Evolutionary conservation across 2,329 filamentous ascomycete species (phyloP).

Genomic region (Cercospora canescens): DNA sequence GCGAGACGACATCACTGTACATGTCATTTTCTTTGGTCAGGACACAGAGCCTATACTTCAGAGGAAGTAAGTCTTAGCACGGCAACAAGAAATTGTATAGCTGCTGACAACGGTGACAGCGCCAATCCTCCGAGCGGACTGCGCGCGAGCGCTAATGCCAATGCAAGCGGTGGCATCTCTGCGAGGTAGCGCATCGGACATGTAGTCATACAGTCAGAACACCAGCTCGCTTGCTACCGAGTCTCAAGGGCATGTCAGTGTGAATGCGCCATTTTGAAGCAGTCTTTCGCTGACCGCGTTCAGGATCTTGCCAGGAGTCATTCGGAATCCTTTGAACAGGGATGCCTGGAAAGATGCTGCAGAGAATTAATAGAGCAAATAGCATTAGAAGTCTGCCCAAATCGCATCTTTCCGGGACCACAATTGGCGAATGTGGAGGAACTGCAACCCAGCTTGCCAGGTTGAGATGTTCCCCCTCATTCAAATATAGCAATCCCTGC

Average conservation of each 20-base stretch:
- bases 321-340: not conserved
- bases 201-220: not conserved
- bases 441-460: not conserved
- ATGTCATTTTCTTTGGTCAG: slow-evolving; percentile 55
- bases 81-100: no score
- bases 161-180: not conserved
- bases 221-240: not conserved
- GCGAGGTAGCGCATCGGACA: not conserved
- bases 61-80: not conserved
- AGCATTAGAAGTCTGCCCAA: not conserved
- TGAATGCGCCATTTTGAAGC: not conserved
- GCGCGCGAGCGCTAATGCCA: not conserved
- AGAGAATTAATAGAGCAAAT: not conserved
- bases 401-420: not conserved
- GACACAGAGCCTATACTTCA: slow-evolving; percentile 10
- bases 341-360: not conserved
- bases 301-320: not conserved
- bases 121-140: not conserved
- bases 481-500: not conserved
- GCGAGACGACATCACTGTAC: slow-evolving; percentile 54
- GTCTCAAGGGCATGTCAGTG: not conserved
- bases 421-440: not conserved
- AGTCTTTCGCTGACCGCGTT: not conserved
- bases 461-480: not conserved
- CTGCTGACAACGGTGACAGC: not conserved